Evolutionary conservation across 805 yeast genomes (phyloP).

Genomic region (Tetrapisispora arboricola): DNA sequence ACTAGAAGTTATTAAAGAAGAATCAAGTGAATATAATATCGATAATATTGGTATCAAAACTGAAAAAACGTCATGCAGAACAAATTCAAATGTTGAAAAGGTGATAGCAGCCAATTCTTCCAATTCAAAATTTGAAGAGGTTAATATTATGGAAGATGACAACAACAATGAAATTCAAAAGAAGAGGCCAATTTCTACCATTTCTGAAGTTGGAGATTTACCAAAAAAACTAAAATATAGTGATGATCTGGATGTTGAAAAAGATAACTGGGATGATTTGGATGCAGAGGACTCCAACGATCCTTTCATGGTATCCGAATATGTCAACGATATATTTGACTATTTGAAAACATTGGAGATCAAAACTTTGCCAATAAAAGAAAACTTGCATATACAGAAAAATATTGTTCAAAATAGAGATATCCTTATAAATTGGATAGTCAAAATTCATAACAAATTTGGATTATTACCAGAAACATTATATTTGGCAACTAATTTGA

Average conservation of each 20-base stretch:
- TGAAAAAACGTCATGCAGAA: not conserved
- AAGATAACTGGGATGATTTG: constrained; percentile 56
- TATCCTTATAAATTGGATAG: constrained; percentile 88
- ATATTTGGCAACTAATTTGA: constrained; percentile 70
- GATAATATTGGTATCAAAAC: not conserved
- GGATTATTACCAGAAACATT: constrained; percentile 80
- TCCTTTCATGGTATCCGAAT: constrained; percentile 88
- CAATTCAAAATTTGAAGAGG: not conserved
- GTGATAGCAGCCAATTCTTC: too few species aligned
- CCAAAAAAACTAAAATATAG: constrained; percentile 25
- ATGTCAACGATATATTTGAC: constrained; percentile 76
- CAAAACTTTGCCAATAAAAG: constrained; percentile 53
- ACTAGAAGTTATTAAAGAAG: not conserved
- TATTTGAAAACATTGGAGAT: constrained; percentile 65
- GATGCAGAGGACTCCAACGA: constrained; percentile 74
- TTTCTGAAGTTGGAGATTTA: constrained; percentile 23
- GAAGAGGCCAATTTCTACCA: constrained; percentile 29
- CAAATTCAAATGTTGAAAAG: too few species aligned
- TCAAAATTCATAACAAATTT: constrained; percentile 78
- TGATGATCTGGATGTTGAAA: constrained; percentile 24
- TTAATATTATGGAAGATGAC: not conserved
- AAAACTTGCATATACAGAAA: constrained; percentile 33
- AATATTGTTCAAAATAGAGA: constrained; percentile 44
- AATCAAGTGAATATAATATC: not conserved
- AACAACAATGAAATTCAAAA: not conserved